phyloP scores from a whole-genome alignment of 1,284 basidiomycete genomes.

The Boletellus sp. region DNA sequence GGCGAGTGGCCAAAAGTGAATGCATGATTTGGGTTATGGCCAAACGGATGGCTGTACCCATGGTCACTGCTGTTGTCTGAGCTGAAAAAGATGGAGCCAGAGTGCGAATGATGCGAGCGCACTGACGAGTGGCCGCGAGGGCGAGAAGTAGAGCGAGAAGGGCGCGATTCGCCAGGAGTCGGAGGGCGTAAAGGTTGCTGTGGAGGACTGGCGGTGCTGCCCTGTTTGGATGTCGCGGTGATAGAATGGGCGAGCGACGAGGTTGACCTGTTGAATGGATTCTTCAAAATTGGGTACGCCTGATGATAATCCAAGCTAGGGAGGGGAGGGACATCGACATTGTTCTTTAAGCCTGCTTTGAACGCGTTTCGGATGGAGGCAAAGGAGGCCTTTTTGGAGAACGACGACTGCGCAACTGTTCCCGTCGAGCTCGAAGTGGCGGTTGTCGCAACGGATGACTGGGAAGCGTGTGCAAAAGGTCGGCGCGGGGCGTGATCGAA shows the following conservation, averaged over 20 bases:
- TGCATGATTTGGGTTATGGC: conserved; percentile 26
- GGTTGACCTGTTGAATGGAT: conserved; percentile 75
- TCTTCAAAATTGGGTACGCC: conserved; percentile 65
- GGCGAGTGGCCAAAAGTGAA: conserved; percentile 32
- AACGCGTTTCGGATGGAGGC: conserved; percentile 88
- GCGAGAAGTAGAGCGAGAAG: conserved; percentile 41
- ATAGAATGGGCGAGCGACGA: conserved; percentile 55
- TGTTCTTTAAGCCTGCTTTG: conserved; percentile 61
- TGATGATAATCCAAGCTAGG: conserved; percentile 60
- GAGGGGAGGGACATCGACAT: conserved; percentile 56
- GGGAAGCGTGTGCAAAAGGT: conserved; percentile 63
- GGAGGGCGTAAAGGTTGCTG: conserved; percentile 48
- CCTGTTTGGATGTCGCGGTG: conserved; percentile 36
- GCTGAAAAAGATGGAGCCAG: conserved; percentile 63
- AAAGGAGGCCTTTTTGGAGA: conserved; percentile 80
- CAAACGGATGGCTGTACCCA: conserved; percentile 43
- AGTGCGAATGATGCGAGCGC: conserved; percentile 70
- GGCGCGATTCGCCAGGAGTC: conserved; percentile 53
- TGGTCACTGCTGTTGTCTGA: conserved; percentile 70
- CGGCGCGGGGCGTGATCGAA: conserved; percentile 55
- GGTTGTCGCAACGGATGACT: conserved; percentile 61
- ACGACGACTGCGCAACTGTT: conserved; percentile 43
- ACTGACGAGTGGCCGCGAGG: conserved; percentile 53
- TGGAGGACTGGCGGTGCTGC: conserved; percentile 39
- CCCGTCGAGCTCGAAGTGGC: conserved; percentile 24